Percentiles rank a stretch among this genome's conserved stretches.
Evolutionary conservation across 2,329 filamentous ascomycete genomes (phyloP).

Genomic region (Beauveria rudraprayagi): DNA sequence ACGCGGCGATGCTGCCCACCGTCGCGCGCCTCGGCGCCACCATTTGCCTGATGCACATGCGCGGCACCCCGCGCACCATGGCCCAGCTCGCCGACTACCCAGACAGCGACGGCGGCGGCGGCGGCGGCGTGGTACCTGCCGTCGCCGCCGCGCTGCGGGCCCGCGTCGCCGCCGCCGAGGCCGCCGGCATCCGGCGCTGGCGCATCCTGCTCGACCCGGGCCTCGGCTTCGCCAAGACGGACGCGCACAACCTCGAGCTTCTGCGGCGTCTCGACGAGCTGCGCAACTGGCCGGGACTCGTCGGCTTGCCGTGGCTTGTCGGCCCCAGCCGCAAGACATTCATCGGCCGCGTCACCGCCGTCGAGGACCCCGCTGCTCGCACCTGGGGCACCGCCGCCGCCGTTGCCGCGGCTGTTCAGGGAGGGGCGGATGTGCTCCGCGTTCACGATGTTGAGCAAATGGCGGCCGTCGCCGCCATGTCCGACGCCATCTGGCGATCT

Average conservation of each 20-base stretch:
- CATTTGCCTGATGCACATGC: conserved; percentile 87
- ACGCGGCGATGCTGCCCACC: conserved; percentile 72
- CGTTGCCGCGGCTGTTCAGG: conserved; percentile 74
- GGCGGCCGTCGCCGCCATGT: conserved; percentile 74
- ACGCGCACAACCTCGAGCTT: conserved; percentile 72
- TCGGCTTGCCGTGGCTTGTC: conserved; percentile 76
- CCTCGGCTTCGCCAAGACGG: conserved; percentile 84
- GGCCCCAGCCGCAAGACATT: conserved; percentile 87
- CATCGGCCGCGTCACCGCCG: conserved; percentile 73
- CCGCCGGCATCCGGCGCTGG: conserved; percentile 81
- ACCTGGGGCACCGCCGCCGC: conserved; percentile 83
- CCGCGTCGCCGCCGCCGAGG: conserved; percentile 66
- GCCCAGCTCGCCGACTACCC: conserved; percentile 59
- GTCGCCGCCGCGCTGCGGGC: conserved; percentile 60
- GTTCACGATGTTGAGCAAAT: conserved; percentile 90
- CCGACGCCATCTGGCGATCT: conserved; percentile 81
- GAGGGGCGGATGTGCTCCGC: conserved; percentile 83
- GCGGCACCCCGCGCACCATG: conserved; percentile 81
- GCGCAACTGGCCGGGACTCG: conserved; percentile 54
- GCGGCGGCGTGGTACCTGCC: conserved; percentile 54
- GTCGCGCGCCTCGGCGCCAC: conserved; percentile 72
- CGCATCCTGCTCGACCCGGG: conserved; percentile 92
- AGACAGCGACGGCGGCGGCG: conserved; percentile 25
- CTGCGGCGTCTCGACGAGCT: conserved; percentile 60
- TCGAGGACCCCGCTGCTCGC: conserved; percentile 60